A percentile compares a stretch with the other conserved stretches of the same genome.
Conservation (phyloP, 2,329 filamentous ascomycete species). For the Penicillium occitanis region DNA sequence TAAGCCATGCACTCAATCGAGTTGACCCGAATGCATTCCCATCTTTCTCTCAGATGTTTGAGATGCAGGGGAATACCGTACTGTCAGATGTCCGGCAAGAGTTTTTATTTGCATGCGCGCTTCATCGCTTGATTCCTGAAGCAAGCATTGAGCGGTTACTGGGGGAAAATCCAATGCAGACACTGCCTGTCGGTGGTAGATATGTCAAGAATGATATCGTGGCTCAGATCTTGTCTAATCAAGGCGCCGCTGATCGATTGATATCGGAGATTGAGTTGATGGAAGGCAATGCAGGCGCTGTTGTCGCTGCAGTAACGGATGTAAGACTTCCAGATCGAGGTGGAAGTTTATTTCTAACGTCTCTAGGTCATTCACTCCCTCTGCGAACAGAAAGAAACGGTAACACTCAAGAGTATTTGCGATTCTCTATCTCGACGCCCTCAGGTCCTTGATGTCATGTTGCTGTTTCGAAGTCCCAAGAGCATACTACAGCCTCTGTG, state of each 20-base stretch:
- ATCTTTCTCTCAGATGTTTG: constrained; percentile 63
- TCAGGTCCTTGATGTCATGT: constrained; percentile 57
- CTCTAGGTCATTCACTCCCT: constrained; percentile 54
- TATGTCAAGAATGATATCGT: constrained; percentile 78
- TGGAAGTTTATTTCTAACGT: constrained; percentile 17
- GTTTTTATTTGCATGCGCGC: constrained; percentile 85
- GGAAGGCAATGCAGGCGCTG: constrained; percentile 87
- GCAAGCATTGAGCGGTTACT: constrained; percentile 75
- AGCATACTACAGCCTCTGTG: constrained; percentile 60
- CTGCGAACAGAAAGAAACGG: constrained; percentile 61
- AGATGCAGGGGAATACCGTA: constrained; percentile 58
- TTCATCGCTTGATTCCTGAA: constrained; percentile 80
- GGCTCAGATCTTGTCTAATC: constrained; percentile 72
- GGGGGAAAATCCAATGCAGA: constrained; percentile 80
- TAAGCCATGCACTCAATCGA: constrained; percentile 64
- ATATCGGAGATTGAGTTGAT: constrained; percentile 82
- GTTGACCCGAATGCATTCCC: constrained; percentile 64
- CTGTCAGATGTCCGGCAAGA: constrained; percentile 71
- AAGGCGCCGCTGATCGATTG: constrained; percentile 71
- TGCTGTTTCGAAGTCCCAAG: constrained; percentile 59
- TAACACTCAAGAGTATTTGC: constrained; percentile 62
- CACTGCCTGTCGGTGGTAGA: constrained; percentile 69
- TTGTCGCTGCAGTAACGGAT: constrained; percentile 74
- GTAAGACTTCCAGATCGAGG: constrained; percentile 42
- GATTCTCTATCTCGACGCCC: constrained; percentile 58